These are phyloP conservation scores for Nakazawaea sp. DNA, from an alignment of 805 yeast species.

Conservation along the genomic window DNA sequence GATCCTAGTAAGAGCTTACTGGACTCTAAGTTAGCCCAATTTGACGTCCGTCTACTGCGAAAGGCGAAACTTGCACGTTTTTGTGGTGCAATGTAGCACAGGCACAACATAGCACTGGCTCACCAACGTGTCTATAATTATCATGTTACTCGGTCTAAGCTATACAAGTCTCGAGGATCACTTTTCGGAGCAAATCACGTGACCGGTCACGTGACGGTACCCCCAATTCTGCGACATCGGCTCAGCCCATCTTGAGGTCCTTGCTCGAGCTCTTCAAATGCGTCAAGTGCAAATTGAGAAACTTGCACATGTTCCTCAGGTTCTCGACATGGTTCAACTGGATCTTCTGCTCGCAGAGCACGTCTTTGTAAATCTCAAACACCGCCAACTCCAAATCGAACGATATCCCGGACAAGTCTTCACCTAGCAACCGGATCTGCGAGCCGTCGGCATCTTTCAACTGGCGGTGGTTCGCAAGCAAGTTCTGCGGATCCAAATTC, in stretches of 20 bases:
- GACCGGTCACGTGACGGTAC: no score
- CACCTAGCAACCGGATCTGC: conserved; percentile 50
- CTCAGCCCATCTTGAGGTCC: neutral
- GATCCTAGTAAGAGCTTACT: no score
- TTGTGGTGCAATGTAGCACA: no score
- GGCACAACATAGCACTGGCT: no score
- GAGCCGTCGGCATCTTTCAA: conserved; percentile 37
- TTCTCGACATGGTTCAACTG: conserved; percentile 35
- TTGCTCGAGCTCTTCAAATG: conserved; percentile 5
- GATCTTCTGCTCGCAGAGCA: conserved; percentile 44
- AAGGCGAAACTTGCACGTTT: no score
- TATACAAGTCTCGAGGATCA: no score
- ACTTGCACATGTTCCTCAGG: conserved; percentile 20
- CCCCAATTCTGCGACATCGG: no score
- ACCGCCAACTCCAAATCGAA: conserved; percentile 51
- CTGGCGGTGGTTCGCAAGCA: conserved; percentile 6
- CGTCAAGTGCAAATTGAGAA: conserved; percentile 9
- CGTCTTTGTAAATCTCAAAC: conserved; percentile 49
- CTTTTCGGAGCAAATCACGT: no score
- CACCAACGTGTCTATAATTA: no score
- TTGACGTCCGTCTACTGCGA: no score
- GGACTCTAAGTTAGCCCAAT: no score
- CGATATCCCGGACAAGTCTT: conserved; percentile 44
- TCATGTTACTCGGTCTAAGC: no score
- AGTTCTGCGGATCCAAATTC: conserved; percentile 34